Percentiles rank a stretch among this genome's conserved stretches.
Evolutionary conservation across 75 land plant species (phyloP).

Genomic region (Selaginella tamariscina): DNA sequence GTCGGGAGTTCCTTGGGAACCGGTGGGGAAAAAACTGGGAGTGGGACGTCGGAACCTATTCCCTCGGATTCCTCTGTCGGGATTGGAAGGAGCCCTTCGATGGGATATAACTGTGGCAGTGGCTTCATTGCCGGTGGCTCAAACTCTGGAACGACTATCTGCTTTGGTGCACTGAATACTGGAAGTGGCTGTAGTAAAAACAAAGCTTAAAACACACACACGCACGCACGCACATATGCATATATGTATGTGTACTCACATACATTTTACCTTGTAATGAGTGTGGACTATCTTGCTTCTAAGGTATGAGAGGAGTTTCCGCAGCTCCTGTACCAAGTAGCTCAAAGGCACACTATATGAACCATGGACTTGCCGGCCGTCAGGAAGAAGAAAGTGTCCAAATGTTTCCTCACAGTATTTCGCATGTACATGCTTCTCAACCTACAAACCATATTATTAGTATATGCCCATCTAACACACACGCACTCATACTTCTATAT

Average conservation of each 20-base stretch:
- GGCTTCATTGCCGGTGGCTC: constrained; percentile 1
- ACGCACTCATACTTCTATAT: no score
- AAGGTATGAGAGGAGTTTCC: constrained; percentile 9
- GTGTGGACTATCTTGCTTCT: constrained; percentile 12
- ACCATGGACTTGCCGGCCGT: constrained; percentile 21
- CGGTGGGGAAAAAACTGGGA: constrained; percentile 9
- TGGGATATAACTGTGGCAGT: constrained; percentile 16
- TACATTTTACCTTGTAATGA: constrained; percentile 13
- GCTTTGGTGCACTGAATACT: constrained; percentile 12
- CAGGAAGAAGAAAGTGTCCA: constrained; percentile 18
- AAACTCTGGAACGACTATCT: constrained; percentile 14
- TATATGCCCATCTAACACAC: no score
- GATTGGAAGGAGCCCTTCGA: constrained; percentile 17
- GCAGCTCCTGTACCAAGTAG: constrained; percentile 10
- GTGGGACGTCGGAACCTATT: background rate
- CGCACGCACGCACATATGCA: no score
- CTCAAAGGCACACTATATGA: constrained; percentile 10
- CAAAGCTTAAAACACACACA: background rate
- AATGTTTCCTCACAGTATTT: constrained; percentile 22
- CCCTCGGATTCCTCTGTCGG: constrained; percentile 15
- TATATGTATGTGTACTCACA: background rate
- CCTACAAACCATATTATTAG: constrained; percentile 8
- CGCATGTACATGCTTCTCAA: constrained; percentile 17
- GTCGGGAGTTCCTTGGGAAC: constrained; percentile 12
- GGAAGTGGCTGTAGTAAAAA: constrained; percentile 10